phyloP scores from a whole-genome alignment of 352 stramenopile genomes.

The Phytophthora syringae region DNA sequence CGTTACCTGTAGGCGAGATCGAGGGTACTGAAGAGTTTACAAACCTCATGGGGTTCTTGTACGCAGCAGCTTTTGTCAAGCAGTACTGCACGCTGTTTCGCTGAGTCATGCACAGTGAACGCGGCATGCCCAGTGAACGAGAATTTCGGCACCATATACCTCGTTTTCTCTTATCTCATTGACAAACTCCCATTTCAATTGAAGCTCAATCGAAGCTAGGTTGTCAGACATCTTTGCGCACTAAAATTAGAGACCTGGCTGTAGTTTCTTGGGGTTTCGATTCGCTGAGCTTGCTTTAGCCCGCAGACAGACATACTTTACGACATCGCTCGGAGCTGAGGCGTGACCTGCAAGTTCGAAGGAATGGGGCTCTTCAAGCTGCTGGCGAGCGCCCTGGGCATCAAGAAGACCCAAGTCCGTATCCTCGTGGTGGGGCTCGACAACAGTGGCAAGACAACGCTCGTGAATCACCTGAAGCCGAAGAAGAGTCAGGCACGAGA shows the following conservation, averaged over 20 bases:
- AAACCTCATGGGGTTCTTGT: conserved; percentile 58
- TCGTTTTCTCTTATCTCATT: no score
- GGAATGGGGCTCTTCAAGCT: conserved; percentile 89
- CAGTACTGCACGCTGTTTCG: conserved; percentile 67
- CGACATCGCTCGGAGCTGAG: neutral
- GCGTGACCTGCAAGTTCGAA: neutral
- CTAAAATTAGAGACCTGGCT: conserved; percentile 31
- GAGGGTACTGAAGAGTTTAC: conserved; percentile 45
- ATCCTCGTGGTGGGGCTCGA: conserved; percentile 92
- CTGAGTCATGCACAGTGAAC: no score
- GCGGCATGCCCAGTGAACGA: conserved; percentile 67
- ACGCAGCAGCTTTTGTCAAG: conserved; percentile 59
- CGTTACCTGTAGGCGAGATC: conserved; percentile 43
- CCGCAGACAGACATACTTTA: conserved; percentile 20
- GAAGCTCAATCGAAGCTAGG: no score
- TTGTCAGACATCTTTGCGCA: neutral
- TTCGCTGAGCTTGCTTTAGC: neutral
- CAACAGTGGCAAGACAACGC: conserved; percentile 92
- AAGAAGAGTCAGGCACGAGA: conserved; percentile 85
- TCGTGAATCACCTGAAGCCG: conserved; percentile 93
- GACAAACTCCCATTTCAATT: no score
- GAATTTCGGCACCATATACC: conserved; percentile 36
- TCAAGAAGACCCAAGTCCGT: conserved; percentile 85
- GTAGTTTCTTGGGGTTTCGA: conserved; percentile 31
- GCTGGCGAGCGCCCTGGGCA: conserved; percentile 73